Evolutionary conservation across 2,329 filamentous ascomycete species (phyloP).

Genomic region (Aspergillus novofumigatus): DNA sequence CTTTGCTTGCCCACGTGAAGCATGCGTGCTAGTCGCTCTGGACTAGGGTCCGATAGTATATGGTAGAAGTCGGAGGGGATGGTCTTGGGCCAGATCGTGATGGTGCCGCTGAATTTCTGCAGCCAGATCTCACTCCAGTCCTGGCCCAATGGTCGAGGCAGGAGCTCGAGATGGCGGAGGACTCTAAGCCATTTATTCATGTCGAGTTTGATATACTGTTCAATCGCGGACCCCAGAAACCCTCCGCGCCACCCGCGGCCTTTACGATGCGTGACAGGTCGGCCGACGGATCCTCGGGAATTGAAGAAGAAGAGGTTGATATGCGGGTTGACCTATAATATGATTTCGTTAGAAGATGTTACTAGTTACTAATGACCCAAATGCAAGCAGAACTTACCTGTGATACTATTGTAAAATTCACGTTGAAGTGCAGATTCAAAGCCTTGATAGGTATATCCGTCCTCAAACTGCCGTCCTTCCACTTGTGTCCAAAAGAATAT

Average conservation of each 20-base stretch:
- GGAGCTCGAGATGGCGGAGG: slow-evolving; percentile 81
- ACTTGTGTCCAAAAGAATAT: slow-evolving; percentile 97
- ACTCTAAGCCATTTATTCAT: slow-evolving; percentile 98
- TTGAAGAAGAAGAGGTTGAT: slow-evolving; percentile 99
- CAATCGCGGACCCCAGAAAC: slow-evolving; percentile 84
- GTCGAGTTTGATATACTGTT: slow-evolving; percentile 95
- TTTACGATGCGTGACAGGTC: slow-evolving; percentile 87
- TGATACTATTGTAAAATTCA: slow-evolving; percentile 89
- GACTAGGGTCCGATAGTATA: slow-evolving; percentile 79
- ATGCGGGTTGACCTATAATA: slow-evolving; percentile 81
- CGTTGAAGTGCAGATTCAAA: slow-evolving; percentile 94
- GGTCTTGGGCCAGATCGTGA: slow-evolving; percentile 93
- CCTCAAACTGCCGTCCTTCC: slow-evolving; percentile 92
- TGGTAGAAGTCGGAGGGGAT: slow-evolving; percentile 74
- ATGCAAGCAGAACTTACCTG: slow-evolving; percentile 36
- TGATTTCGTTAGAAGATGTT: slow-evolving; percentile 29
- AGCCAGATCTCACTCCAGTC: slow-evolving; percentile 98
- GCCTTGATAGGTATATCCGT: slow-evolving; percentile 95
- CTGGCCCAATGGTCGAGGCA: slow-evolving; percentile 84
- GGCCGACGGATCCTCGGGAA: slow-evolving; percentile 83
- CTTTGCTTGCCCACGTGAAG: slow-evolving; percentile 85
- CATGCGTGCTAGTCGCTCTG: slow-evolving; percentile 75
- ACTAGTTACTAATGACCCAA: background rate
- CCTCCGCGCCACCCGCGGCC: slow-evolving; percentile 95
- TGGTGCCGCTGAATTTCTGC: slow-evolving; percentile 87